Conservation (phyloP, 257 asterid genomes). For the Rauvolfia tetraphylla region DNA sequence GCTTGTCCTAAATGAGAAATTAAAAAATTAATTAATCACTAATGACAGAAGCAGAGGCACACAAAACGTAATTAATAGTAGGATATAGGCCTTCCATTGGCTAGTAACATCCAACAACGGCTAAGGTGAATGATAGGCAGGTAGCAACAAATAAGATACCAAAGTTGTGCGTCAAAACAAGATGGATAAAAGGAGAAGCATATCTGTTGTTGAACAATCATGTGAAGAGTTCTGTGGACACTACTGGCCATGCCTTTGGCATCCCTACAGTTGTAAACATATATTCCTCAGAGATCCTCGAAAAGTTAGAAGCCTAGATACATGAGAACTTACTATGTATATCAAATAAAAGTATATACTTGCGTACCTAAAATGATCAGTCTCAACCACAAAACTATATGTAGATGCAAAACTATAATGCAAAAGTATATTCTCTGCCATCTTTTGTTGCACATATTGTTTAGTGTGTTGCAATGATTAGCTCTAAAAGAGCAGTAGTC, state of each 20-base stretch:
- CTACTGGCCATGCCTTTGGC: slow-evolving; percentile 99
- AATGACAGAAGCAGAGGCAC: no score
- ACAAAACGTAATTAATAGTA: no score
- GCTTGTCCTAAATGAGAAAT: no score
- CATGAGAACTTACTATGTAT: neutral
- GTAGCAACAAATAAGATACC: neutral
- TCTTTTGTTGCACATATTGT: slow-evolving; percentile 95
- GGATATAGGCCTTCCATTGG: no score
- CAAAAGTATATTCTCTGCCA: slow-evolving; percentile 61
- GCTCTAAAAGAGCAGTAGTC: slow-evolving; percentile 81
- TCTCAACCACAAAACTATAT: neutral
- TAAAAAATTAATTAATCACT: no score
- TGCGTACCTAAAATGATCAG: neutral
- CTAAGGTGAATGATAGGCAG: slow-evolving; percentile 2
- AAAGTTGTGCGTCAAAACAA: no score
- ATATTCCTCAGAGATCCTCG: slow-evolving; percentile 91
- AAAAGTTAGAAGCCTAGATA: slow-evolving; percentile 64
- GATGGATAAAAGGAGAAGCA: neutral
- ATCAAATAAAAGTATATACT: neutral
- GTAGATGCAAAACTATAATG: neutral
- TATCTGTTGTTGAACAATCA: slow-evolving; percentile 87
- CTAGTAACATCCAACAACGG: slow-evolving; percentile 21
- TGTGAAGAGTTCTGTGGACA: slow-evolving; percentile 94
- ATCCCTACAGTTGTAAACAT: slow-evolving; percentile 88
- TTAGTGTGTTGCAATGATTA: slow-evolving; percentile 75